Evolutionary conservation across 768 basidiomycete species (phyloP).

Genomic region (Kwoniella mangroviensis): DNA sequence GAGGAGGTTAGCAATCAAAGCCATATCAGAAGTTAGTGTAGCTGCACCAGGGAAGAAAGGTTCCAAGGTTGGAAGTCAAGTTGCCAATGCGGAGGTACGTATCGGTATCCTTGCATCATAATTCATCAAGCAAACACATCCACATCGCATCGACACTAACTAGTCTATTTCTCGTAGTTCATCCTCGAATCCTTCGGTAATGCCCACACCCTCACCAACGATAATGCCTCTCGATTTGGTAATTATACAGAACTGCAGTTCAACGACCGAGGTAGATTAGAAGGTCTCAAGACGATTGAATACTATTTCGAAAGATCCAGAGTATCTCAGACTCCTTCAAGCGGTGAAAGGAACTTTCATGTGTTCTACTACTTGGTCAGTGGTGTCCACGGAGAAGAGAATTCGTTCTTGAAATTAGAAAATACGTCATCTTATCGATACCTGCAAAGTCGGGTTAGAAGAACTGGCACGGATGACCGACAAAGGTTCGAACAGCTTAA

Average conservation of each 20-base stretch:
- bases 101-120: background rate
- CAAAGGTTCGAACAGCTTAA: conserved; percentile 91
- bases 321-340: conserved; percentile 74
- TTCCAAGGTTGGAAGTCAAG: conserved; percentile 79
- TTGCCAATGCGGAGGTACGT: conserved; percentile 78
- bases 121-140: background rate
- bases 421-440: conserved; percentile 85
- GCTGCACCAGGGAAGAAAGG: conserved; percentile 91
- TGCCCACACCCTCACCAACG: conserved; percentile 76
- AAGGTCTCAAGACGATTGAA: conserved; percentile 90
- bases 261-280: conserved; percentile 83
- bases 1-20: conserved; percentile 85
- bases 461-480: conserved; percentile 72
- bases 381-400: conserved; percentile 85
- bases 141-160: background rate
- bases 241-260: conserved; percentile 99
- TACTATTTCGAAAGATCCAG: conserved; percentile 93
- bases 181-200: conserved; percentile 94
- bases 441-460: conserved; percentile 71
- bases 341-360: conserved; percentile 93
- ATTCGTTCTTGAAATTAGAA: conserved; percentile 79
- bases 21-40: conserved; percentile 86
- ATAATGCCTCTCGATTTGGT: conserved; percentile 94
- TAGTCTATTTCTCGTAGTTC: conserved; percentile 61
- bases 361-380: conserved; percentile 96